These are phyloP conservation scores for Cercospora citrullina DNA, from an alignment of 2,329 filamentous ascomycete species.

Conservation along the genomic window DNA sequence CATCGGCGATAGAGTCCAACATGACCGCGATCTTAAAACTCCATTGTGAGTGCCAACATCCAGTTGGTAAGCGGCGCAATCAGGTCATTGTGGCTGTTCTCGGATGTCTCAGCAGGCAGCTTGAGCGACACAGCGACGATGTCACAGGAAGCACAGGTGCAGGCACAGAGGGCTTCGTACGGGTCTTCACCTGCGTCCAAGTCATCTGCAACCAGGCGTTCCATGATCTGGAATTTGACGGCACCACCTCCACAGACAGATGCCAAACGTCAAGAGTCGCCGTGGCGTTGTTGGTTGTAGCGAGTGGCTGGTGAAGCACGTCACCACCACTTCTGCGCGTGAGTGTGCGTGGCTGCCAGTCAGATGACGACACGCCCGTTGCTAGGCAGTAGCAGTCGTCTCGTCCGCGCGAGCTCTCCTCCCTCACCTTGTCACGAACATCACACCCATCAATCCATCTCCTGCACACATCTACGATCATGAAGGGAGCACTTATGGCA, in stretches of 20 bases:
- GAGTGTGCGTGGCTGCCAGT: slow-evolving; percentile 1
- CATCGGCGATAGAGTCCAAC: background rate
- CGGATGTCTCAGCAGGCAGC: background rate
- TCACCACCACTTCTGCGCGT: slow-evolving; percentile 1
- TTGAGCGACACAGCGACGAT: background rate
- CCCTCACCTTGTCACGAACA: slow-evolving; percentile 13
- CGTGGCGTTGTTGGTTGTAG: background rate
- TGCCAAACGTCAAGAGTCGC: background rate
- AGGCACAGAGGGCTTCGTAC: background rate
- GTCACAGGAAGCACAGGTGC: background rate
- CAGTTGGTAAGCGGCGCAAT: background rate
- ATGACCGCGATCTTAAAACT: background rate
- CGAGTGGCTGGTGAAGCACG: background rate
- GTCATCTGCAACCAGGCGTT: background rate
- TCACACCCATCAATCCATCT: slow-evolving; percentile 18
- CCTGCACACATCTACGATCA: slow-evolving; percentile 43
- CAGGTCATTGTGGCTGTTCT: background rate
- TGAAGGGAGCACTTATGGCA: slow-evolving; percentile 85
- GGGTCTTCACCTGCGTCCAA: background rate
- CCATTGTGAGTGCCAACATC: background rate
- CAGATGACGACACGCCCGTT: slow-evolving; percentile 7
- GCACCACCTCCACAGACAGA: background rate
- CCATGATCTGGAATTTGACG: background rate
- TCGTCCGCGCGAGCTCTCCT: background rate
- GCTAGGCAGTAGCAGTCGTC: slow-evolving; percentile 2